Evolutionary conservation across 331 rosid species (phyloP), one percentile per base, ranked within the genome.

Genomic region (Dryas integrifolia): DNA sequence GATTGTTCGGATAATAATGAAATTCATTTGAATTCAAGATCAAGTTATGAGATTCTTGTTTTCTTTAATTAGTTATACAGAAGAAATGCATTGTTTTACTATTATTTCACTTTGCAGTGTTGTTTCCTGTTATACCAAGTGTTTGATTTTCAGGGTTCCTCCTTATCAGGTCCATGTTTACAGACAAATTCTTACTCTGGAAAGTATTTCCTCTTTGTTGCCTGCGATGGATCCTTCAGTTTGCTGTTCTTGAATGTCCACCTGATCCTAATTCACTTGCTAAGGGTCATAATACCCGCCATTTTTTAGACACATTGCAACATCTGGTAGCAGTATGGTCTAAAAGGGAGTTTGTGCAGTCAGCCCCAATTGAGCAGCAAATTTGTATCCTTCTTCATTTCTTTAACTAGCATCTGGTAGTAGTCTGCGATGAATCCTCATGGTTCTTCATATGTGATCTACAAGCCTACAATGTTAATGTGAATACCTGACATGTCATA

Each of bases 221-320:
- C 82, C 86, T 94, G 79, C 86, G 80, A 79, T 94, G 98, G 98
- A 82, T 94, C 83, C 97, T 94, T 84, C 96, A 94, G 69, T 91
- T 89, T 74, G 73, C 89, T 57, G 85, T 89, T 69, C 88, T 75
- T 45, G 89, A 89, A 87, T 82, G 86, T 78, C 87, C 97, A 9
- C 96, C 96, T 13, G 73, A 81, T 73, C 67, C 85, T 69, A 73
- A 61, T 67, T 67, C 79, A 77, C 80, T 81, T 14, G 80, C 81
- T 73, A 73, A 81, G 57, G 71, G 76, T 70, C 83, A 82, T 15
- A 77, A 47, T 77, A 75, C 72, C 77, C 40, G 67, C 59, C 82
- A 74, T 65, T 80, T 88, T 74, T 79, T 84, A 63, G 84, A 80
- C 77, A 74, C 72, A 5, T 71, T 94, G 69, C 95, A 88, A 78